These are phyloP conservation scores for Spirogloea muscicola DNA, from an alignment of 139 green algal genomes.

Conservation along the genomic window DNA sequence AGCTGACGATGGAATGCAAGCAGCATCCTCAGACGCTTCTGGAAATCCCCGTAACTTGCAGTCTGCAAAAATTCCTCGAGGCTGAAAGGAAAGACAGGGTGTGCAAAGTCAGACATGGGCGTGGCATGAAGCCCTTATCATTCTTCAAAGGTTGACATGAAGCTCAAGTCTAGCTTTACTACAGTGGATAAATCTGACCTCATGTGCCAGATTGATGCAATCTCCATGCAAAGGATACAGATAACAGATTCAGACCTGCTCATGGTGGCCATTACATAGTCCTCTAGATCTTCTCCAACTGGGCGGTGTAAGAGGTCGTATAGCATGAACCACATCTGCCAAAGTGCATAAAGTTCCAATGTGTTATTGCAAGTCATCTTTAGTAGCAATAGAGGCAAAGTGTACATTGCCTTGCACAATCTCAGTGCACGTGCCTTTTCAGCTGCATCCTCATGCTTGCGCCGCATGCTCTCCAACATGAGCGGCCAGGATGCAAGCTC, in stretches of 20 bases:
- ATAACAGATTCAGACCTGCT: not conserved
- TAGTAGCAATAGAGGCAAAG: too few relatives aligned
- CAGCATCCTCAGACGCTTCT: slow-evolving; percentile 73
- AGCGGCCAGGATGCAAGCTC: slow-evolving; percentile 82
- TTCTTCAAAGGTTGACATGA: too few relatives aligned
- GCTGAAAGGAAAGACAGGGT: slow-evolving; percentile 3
- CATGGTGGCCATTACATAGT: slow-evolving; percentile 4
- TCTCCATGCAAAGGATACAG: slow-evolving; percentile 16
- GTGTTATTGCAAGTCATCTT: too few relatives aligned
- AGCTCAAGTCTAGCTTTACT: too few relatives aligned
- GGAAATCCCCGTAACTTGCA: slow-evolving; percentile 81
- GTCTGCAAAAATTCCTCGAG: slow-evolving; percentile 91
- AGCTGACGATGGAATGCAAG: slow-evolving; percentile 56
- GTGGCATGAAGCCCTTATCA: not conserved
- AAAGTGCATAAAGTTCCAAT: too few relatives aligned
- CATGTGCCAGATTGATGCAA: too few relatives aligned
- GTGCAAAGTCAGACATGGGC: not conserved
- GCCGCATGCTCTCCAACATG: slow-evolving; percentile 54
- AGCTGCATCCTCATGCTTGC: slow-evolving; percentile 13
- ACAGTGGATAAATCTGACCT: too few relatives aligned
- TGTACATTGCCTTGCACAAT: too few relatives aligned
- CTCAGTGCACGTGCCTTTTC: too few relatives aligned
- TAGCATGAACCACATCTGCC: slow-evolving; percentile 85
- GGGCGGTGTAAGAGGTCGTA: slow-evolving; percentile 62
- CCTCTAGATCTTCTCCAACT: slow-evolving; percentile 6